Base-by-base conservation (phyloP, 345 rosid genomes). In the Acer negundo region DNA sequence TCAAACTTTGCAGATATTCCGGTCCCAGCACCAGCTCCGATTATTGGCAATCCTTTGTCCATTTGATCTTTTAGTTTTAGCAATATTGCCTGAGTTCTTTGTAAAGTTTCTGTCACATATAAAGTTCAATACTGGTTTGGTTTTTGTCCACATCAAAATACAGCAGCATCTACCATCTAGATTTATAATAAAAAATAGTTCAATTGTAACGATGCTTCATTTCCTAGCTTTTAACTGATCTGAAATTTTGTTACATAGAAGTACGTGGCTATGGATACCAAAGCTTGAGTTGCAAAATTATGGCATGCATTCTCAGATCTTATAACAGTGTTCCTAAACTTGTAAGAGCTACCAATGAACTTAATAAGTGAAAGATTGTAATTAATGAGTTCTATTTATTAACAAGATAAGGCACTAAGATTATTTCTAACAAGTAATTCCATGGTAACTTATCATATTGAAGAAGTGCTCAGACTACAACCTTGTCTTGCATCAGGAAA, bases 1-100 rank as follows among this genome's bases (percentile, higher is more conserved):
- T 95, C 99, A 82, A 93, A 95, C 87, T 93, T 93, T 53, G 99
- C 97, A 28, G 98, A 95, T 87, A 95, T 95, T 77, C 99, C 99
- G 6, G 99, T 95, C 77, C 98, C 98, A 70, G 99, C 98, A 80
- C 99, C 99, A 81, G 94, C 99, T 69, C 99, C 99, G 6, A 95
- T 90, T 76, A 95, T 92, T 46, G 99, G 92, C 78, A 86, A 80
- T 62, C 94, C 95, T 79, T 84, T 86, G 76, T 84, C 81, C 63
- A 92, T 89, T 80, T 89, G 96, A 80, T 85, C 90, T 83, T 86
- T 89, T 58, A 95, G 85, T 69, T 83, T 83, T 82, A 86, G 89
- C 85, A 93, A 82, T 75, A 89, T 92, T 77, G 83, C 80, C 70
- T 59, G 88, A 69, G 99, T 93, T 82, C 84, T 87, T 83, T 81